phyloP scores from a whole-genome alignment of 768 basidiomycete species.

The Suillus ampliporus region DNA sequence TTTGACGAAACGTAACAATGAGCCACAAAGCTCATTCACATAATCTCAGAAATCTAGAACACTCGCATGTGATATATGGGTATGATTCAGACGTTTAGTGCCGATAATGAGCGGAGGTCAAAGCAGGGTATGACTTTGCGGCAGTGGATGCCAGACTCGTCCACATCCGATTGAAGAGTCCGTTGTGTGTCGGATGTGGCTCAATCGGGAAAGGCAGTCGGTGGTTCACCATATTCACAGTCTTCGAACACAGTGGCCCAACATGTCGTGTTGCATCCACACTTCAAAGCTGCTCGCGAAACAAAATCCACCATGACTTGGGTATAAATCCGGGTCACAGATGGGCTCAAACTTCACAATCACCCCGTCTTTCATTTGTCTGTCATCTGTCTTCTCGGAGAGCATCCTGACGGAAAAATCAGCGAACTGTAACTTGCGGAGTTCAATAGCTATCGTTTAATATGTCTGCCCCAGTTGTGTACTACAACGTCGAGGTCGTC shows the following conservation, averaged over 20 bases:
- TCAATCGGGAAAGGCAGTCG: neutral
- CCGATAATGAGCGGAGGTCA: too few species aligned
- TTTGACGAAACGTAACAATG: neutral
- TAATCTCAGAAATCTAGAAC: neutral
- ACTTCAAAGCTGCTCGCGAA: neutral
- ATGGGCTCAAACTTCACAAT: neutral
- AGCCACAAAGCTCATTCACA: neutral
- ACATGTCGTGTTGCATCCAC: neutral
- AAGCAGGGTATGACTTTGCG: too few species aligned
- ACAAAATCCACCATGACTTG: neutral
- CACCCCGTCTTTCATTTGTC: neutral
- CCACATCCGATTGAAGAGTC: too few species aligned
- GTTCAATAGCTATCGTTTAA: neutral
- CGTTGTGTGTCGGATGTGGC: too few species aligned
- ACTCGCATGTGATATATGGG: neutral
- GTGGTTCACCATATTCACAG: neutral
- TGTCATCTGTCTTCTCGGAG: neutral
- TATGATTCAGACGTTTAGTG: neutral
- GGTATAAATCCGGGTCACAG: neutral
- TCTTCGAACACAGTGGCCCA: neutral
- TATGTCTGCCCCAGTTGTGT: conserved; percentile 23
- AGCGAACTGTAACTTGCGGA: neutral
- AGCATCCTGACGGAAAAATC: neutral
- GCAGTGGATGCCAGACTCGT: too few species aligned
- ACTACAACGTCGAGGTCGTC: conserved; percentile 30